phyloP scores from a whole-genome alignment of 495 filamentous ascomycete species.

The Delitschia confertaspora region DNA sequence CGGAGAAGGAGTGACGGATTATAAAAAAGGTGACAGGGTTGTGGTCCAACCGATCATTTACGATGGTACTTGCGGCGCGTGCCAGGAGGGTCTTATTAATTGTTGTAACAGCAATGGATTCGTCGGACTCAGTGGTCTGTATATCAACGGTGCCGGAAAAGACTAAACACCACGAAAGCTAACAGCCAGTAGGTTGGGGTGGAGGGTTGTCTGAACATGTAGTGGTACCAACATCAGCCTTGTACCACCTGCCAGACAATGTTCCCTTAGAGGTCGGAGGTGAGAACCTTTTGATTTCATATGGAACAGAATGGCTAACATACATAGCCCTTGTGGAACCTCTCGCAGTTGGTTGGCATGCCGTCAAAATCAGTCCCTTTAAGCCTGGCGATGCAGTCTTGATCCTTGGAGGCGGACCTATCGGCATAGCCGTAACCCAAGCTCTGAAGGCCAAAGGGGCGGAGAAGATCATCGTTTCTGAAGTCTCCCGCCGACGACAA shows the following conservation, averaged over 20 bases:
- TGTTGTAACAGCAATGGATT: slow-evolving; percentile 53
- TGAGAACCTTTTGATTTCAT: slow-evolving; percentile 15
- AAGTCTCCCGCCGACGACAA: slow-evolving; percentile 43
- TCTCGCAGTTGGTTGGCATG: slow-evolving; percentile 57
- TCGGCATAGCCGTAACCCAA: slow-evolving; percentile 55
- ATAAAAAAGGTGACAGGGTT: slow-evolving; percentile 49
- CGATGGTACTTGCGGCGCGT: slow-evolving; percentile 48
- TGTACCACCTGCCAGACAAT: slow-evolving; percentile 41
- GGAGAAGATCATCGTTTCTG: slow-evolving; percentile 49
- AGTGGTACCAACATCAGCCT: slow-evolving; percentile 40
- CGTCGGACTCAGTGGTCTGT: slow-evolving; percentile 46
- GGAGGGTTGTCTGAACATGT: slow-evolving; percentile 51
- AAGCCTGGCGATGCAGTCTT: slow-evolving; percentile 44
- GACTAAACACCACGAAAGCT: neutral
- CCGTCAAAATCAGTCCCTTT: slow-evolving; percentile 47
- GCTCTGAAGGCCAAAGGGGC: slow-evolving; percentile 44
- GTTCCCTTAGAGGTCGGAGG: slow-evolving; percentile 45
- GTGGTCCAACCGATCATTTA: slow-evolving; percentile 51
- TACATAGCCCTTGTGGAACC: slow-evolving; percentile 49
- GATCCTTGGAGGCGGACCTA: slow-evolving; percentile 53
- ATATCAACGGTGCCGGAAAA: too few relatives aligned
- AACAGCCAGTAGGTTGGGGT: slow-evolving; percentile 40
- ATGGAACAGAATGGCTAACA: neutral
- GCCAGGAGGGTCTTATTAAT: slow-evolving; percentile 43
- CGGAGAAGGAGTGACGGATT: slow-evolving; percentile 43